Base-by-base conservation (phyloP, 1,139 yeast species). In the Eremothecium sinecaudum region DNA sequence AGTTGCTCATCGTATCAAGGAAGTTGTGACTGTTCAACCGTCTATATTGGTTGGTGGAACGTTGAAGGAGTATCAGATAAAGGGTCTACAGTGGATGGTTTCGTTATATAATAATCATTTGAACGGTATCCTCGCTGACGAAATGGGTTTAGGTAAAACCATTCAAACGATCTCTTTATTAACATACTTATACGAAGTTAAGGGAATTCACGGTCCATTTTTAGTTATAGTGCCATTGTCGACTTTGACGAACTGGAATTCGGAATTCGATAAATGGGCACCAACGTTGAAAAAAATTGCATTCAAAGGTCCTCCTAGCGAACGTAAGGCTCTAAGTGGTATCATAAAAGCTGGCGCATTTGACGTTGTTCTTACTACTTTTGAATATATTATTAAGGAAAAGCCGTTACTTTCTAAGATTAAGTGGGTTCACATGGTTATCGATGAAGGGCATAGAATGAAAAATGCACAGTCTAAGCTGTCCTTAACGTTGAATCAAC, bases 21-120 rank as follows among this genome's bases (percentile, higher is more conserved):
- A 80, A 51, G 77, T 70, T 32, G 73, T 80, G 16, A 68, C 66
- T 3, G 61, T 57, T 25, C 92, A 80, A 48, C 87, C 92, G 2
- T 49, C 67, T 1, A 71, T 79, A 33, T 58, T 84, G 45, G 71
- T 78, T 30, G 98, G 98, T 36, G 98, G 98, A 44, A 71, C 74
- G 1, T 67, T 90, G 54, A 90, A 90, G 59, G 98, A 90, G 53
- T 90, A 90, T 56, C 97, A 87, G 63, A 30, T 87, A 41, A 84
- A 83, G 60, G 97, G 97, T 56, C 67, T 87, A 40, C 95, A 90
- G 58, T 87, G 97, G 98, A 87, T 90, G 97, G 94, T 87, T 4
- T 87, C 97, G 0, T 67, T 90, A 40, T 87, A 72, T 59, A 90
- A 90, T 58, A 90, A 90, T 61, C 90, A 86, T 57, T 68, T 90